Percentiles rank a stretch among this genome's conserved stretches.
Evolutionary conservation across 2,329 filamentous ascomycete species (phyloP).

Genomic region (Bimuria novae-zelandiae): DNA sequence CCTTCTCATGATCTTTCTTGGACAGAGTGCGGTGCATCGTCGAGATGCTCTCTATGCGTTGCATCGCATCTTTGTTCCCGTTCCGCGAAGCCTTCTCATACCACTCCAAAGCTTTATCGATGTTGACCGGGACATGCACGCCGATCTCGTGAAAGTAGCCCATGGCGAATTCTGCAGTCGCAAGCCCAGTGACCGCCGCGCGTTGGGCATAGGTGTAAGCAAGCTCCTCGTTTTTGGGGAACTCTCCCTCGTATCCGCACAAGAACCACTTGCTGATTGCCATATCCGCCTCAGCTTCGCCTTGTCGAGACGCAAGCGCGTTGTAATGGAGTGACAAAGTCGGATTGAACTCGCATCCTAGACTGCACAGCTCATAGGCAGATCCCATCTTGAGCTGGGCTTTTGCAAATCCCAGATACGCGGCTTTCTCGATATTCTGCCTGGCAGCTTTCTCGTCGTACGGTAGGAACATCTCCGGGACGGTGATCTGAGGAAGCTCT

Average conservation of each 20-base stretch:
- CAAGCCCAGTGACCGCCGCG: slow-evolving; percentile 78
- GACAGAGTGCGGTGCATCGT: slow-evolving; percentile 78
- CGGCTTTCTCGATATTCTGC: slow-evolving; percentile 93
- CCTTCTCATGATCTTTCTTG: slow-evolving; percentile 89
- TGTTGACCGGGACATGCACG: slow-evolving; percentile 82
- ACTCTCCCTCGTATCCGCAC: slow-evolving; percentile 89
- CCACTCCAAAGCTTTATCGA: slow-evolving; percentile 83
- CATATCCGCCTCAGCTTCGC: slow-evolving; percentile 90
- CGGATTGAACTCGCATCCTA: slow-evolving; percentile 94
- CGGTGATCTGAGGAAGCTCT: slow-evolving; percentile 85
- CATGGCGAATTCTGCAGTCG: slow-evolving; percentile 94
- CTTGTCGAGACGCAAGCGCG: slow-evolving; percentile 86
- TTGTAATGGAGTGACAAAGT: slow-evolving; percentile 95
- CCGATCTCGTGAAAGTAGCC: slow-evolving; percentile 98
- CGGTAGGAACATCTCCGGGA: slow-evolving; percentile 74
- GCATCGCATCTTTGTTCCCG: slow-evolving; percentile 86
- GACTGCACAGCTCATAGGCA: slow-evolving; percentile 89
- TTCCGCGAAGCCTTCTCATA: slow-evolving; percentile 87
- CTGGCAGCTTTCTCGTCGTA: slow-evolving; percentile 74
- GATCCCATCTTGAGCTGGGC: slow-evolving; percentile 97
- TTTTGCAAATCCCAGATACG: slow-evolving; percentile 93
- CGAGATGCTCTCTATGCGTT: slow-evolving; percentile 80
- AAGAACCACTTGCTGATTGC: slow-evolving; percentile 99
- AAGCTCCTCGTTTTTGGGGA: slow-evolving; percentile 93
- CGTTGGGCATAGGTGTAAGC: slow-evolving; percentile 90